phyloP scores from a whole-genome alignment of 352 stramenopile species.

The Globisporangium middletonii region DNA sequence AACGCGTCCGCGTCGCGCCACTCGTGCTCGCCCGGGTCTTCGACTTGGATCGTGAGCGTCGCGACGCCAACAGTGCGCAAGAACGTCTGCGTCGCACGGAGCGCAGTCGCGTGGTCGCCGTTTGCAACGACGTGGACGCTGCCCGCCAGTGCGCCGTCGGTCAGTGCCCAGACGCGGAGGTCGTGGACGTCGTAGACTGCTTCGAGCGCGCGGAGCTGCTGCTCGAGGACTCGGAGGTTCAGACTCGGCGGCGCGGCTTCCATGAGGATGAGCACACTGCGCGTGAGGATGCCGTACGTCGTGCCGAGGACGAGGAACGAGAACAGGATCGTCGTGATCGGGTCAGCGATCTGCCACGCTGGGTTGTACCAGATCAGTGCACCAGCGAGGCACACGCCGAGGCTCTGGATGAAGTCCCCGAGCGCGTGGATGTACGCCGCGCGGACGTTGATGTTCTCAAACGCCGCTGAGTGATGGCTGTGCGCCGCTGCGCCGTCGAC shows the following conservation, averaged over 20 bases:
- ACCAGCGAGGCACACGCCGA: slow-evolving; percentile 95
- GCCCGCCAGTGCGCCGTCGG: slow-evolving; percentile 79
- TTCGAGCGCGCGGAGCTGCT: slow-evolving; percentile 46
- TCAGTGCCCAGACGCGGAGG: slow-evolving; percentile 97
- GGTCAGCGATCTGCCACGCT: slow-evolving; percentile 93
- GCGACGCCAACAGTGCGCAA: slow-evolving; percentile 46
- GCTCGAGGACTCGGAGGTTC: slow-evolving; percentile 51
- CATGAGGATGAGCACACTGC: slow-evolving; percentile 92
- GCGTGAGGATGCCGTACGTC: slow-evolving; percentile 90
- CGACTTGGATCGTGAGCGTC: slow-evolving; percentile 66
- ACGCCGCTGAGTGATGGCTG: slow-evolving; percentile 9
- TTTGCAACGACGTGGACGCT: slow-evolving; percentile 90
- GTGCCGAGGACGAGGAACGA: slow-evolving; percentile 92
- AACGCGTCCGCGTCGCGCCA: slow-evolving; percentile 43
- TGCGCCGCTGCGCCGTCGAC: not conserved
- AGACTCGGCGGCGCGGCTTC: slow-evolving; percentile 86
- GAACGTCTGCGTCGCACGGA: slow-evolving; percentile 47
- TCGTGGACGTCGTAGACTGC: slow-evolving; percentile 95
- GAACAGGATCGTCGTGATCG: slow-evolving; percentile 96
- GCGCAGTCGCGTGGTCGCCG: slow-evolving; percentile 38
- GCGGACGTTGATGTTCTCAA: slow-evolving; percentile 95
- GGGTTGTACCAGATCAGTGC: slow-evolving; percentile 96
- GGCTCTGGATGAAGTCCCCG: slow-evolving; percentile 95
- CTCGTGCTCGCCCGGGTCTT: slow-evolving; percentile 42
- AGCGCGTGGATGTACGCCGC: slow-evolving; percentile 97